phyloP scores from a whole-genome alignment of 306 rosid genomes.

The Begonia peltatifolia region DNA sequence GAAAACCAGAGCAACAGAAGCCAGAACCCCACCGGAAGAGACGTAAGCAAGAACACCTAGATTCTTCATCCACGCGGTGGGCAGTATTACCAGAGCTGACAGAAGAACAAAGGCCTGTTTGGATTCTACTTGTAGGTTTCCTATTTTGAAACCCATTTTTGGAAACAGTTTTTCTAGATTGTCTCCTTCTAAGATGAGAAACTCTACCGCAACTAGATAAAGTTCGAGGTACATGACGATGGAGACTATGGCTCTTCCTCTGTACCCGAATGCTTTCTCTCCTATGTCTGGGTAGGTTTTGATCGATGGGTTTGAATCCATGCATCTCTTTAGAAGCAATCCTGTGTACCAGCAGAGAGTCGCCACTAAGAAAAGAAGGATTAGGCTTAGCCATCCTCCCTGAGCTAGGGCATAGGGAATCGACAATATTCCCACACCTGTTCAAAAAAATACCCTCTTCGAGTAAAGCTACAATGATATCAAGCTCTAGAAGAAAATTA shows the following conservation, averaged over 20 bases:
- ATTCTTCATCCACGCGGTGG: conserved; percentile 58
- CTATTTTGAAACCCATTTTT: conserved; percentile 18
- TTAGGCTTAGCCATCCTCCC: conserved; percentile 70
- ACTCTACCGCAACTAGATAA: conserved; percentile 36
- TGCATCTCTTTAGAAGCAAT: conserved; percentile 40
- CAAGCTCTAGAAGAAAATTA: no score
- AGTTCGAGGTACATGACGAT: conserved; percentile 33
- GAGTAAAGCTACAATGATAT: no score
- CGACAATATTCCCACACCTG: conserved; percentile 67
- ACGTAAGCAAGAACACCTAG: conserved; percentile 41
- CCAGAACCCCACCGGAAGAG: conserved; percentile 52
- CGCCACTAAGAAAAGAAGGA: conserved; percentile 30
- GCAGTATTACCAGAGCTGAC: conserved; percentile 32
- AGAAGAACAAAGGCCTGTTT: conserved; percentile 29
- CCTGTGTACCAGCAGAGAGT: conserved; percentile 53
- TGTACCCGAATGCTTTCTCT: conserved; percentile 37
- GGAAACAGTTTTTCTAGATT: conserved; percentile 43
- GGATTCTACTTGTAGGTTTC: conserved; percentile 20
- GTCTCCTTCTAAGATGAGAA: conserved; percentile 66
- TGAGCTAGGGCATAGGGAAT: conserved; percentile 59
- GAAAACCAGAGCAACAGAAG: conserved; percentile 26
- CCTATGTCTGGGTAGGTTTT: conserved; percentile 58
- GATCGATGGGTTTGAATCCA: conserved; percentile 21
- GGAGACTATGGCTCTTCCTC: conserved; percentile 35
- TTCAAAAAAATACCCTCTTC: not conserved